Percentiles rank a stretch among this genome's conserved stretches.
These are phyloP conservation scores for Colletotrichum sojae DNA, from an alignment of 2,329 filamentous ascomycete species.

Conservation along the genomic window DNA sequence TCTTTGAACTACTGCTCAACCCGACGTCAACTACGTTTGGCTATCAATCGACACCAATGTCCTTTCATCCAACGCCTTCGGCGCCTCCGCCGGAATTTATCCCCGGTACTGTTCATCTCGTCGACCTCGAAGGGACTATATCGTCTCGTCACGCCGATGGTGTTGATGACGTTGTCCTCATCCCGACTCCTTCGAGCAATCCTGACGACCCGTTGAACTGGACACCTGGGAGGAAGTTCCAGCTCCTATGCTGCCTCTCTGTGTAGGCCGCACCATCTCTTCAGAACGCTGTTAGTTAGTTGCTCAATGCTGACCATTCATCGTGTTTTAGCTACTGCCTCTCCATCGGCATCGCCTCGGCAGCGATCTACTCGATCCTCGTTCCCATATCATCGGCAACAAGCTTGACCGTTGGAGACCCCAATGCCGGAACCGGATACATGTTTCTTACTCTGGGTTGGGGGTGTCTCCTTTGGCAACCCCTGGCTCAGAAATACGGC, in stretches of 20 bases:
- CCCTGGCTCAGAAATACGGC: slow-evolving; percentile 66
- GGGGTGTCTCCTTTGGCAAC: slow-evolving; percentile 67
- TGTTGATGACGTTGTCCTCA: slow-evolving; percentile 61
- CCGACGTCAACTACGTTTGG: neutral
- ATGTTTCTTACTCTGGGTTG: slow-evolving; percentile 67
- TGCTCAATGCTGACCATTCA: neutral
- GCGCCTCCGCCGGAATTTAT: slow-evolving; percentile 39
- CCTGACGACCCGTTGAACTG: slow-evolving; percentile 69
- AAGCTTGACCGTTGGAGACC: slow-evolving; percentile 56
- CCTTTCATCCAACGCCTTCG: neutral
- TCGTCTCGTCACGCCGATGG: slow-evolving; percentile 50
- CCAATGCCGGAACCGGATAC: slow-evolving; percentile 66
- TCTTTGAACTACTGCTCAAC: neutral
- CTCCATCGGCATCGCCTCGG: slow-evolving; percentile 45
- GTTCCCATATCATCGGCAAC: slow-evolving; percentile 58
- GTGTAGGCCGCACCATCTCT: slow-evolving; percentile 43
- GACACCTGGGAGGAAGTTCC: slow-evolving; percentile 49
- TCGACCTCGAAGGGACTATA: slow-evolving; percentile 54
- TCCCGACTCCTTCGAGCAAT: slow-evolving; percentile 64
- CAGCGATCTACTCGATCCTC: slow-evolving; percentile 50
- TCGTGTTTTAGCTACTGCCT: neutral
- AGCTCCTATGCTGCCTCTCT: slow-evolving; percentile 47
- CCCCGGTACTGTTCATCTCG: slow-evolving; percentile 58
- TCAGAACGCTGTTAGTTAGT: neutral
- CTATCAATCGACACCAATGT: neutral